Conservation (phyloP, 345 rosid genomes). For the Euphorbia pulcherrima region DNA sequence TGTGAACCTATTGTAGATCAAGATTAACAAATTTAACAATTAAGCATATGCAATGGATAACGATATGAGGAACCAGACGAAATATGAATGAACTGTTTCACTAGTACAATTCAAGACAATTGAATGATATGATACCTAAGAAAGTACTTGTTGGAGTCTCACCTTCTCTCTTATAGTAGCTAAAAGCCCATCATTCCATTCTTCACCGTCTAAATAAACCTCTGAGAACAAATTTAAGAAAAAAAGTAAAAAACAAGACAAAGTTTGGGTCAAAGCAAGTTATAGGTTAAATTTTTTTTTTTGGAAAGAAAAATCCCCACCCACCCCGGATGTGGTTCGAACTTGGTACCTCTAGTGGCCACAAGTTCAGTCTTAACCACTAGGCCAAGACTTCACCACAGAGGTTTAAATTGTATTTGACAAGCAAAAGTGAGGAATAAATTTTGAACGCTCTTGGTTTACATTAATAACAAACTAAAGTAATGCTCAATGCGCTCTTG, state of each 20-base stretch:
- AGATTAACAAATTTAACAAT: slow-evolving; percentile 2
- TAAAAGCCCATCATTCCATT: slow-evolving; percentile 90
- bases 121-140: slow-evolving; percentile 4
- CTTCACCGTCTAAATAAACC: slow-evolving; percentile 67
- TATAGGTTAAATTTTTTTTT: too few relatives aligned
- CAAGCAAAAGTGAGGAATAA: background rate
- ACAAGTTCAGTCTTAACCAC: too few relatives aligned
- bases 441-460: background rate
- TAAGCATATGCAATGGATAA: background rate
- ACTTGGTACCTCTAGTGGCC: too few relatives aligned
- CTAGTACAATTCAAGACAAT: slow-evolving; percentile 13
- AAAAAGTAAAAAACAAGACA: background rate
- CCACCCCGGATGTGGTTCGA: too few relatives aligned
- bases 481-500: too few relatives aligned
- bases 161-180: slow-evolving; percentile 96
- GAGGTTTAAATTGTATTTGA: background rate
- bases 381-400: too few relatives aligned
- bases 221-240: slow-evolving; percentile 40
- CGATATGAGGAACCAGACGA: background rate
- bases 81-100: background rate
- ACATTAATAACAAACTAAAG: background rate
- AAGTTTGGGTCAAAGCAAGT: slow-evolving; percentile 7
- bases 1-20: slow-evolving; percentile 62
- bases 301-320: too few relatives aligned
- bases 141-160: slow-evolving; percentile 19